Conservation (phyloP, 345 rosid genomes). For the Orychophragmus violaceus region DNA sequence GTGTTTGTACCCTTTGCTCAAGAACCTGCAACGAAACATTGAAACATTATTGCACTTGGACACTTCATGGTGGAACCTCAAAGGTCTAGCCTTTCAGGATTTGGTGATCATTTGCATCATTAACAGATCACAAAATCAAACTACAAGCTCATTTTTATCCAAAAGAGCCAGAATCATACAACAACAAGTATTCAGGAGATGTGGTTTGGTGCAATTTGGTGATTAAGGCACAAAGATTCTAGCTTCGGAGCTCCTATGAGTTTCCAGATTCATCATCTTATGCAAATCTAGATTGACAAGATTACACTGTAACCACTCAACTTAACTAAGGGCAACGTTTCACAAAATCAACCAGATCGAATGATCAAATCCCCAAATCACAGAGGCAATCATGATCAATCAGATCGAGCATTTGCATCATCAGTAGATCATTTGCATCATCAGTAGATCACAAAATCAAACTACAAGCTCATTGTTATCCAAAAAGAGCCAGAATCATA, state of each 20-base stretch:
- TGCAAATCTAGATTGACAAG: background rate
- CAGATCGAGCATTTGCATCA: slow-evolving; percentile 1
- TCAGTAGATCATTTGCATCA: slow-evolving; percentile 1
- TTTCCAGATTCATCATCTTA: background rate
- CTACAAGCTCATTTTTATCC: background rate
- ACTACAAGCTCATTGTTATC: background rate
- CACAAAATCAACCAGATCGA: slow-evolving; percentile 3
- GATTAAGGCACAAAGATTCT: background rate
- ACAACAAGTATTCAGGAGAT: background rate
- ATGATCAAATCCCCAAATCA: background rate
- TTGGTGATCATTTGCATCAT: slow-evolving; percentile 1
- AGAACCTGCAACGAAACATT: slow-evolving; percentile 49
- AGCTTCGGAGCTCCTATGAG: background rate
- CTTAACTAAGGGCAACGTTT: background rate
- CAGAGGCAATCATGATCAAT: background rate
- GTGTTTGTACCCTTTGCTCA: slow-evolving; percentile 91
- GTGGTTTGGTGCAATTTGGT: background rate
- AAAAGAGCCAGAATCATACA: background rate
- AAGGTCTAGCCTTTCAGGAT: slow-evolving; percentile 3
- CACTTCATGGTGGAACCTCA: background rate
- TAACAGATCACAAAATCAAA: background rate
- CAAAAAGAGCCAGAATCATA: background rate
- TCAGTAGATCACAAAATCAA: background rate
- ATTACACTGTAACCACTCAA: background rate
- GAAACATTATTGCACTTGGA: background rate